Percentiles rank a stretch among this genome's conserved stretches.
These are phyloP conservation scores for Huntiella bhutanensis DNA, from an alignment of 2,329 filamentous ascomycete species.

Conservation along the genomic window DNA sequence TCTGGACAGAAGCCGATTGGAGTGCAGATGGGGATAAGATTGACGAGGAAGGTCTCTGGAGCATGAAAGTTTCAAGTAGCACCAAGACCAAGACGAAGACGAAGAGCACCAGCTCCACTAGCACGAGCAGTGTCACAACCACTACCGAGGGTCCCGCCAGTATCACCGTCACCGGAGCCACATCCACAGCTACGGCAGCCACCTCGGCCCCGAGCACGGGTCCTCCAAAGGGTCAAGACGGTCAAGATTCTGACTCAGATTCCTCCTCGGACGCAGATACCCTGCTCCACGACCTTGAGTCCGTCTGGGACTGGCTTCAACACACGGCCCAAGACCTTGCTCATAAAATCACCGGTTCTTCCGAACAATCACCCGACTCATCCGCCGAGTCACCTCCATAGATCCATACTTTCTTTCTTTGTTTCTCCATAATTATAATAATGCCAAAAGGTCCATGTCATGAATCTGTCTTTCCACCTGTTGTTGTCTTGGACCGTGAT, in stretches of 20 bases:
- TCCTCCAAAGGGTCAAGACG: no score
- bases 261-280: slow-evolving; percentile 10
- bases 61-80: no score
- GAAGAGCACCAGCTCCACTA: no score
- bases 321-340: neutral
- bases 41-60: no score
- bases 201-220: neutral
- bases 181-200: neutral
- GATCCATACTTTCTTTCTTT: neutral
- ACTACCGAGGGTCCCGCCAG: neutral
- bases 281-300: neutral
- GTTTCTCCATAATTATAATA: neutral
- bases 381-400: neutral
- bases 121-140: neutral
- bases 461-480: no score
- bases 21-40: slow-evolving; percentile 13
- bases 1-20: slow-evolving; percentile 34
- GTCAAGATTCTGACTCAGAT: no score
- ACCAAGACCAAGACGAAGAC: no score
- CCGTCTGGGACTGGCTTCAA: neutral
- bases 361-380: neutral
- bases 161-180: neutral
- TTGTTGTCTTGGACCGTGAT: no score
- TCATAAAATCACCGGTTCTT: neutral
- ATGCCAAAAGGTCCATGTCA: no score